phyloP scores from a whole-genome alignment of 2,329 filamentous ascomycete genomes.

The Trichoderma sp. region DNA sequence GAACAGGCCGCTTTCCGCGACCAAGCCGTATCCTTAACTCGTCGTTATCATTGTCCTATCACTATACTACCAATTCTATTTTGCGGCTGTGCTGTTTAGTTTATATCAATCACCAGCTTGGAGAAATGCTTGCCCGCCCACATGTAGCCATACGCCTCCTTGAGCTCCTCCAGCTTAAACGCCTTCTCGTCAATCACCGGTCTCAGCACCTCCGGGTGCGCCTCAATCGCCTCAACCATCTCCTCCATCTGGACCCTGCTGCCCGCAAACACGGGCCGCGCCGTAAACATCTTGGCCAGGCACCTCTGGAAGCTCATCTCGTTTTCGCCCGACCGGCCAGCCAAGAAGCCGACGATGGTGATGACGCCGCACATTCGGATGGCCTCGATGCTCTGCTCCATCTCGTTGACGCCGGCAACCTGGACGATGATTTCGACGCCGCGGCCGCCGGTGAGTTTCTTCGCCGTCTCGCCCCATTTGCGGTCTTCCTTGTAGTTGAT shows the following conservation, averaged over 20 bases:
- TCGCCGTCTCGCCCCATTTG: slow-evolving; percentile 52
- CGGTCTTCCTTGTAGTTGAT: slow-evolving; percentile 54
- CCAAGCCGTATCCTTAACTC: neutral
- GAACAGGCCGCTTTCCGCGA: neutral
- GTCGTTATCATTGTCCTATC: neutral
- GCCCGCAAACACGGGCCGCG: slow-evolving; percentile 53
- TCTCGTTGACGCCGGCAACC: slow-evolving; percentile 50
- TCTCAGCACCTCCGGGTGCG: slow-evolving; percentile 46
- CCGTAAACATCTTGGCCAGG: slow-evolving; percentile 44
- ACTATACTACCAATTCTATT: neutral
- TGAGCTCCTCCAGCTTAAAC: slow-evolving; percentile 51
- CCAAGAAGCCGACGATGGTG: slow-evolving; percentile 46
- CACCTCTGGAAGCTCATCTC: slow-evolving; percentile 43
- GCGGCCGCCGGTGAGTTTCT: slow-evolving; percentile 47
- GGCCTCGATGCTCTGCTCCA: slow-evolving; percentile 50
- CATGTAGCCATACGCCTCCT: slow-evolving; percentile 50
- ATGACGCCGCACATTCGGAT: slow-evolving; percentile 53
- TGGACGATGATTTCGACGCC: slow-evolving; percentile 55
- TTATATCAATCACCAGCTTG: slow-evolving; percentile 45
- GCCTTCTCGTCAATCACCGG: slow-evolving; percentile 49
- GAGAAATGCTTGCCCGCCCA: slow-evolving; percentile 45
- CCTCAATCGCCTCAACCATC: slow-evolving; percentile 55
- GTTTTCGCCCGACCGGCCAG: slow-evolving; percentile 32
- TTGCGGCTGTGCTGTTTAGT: slow-evolving; percentile 10
- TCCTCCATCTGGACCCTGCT: slow-evolving; percentile 54